Conservation (phyloP, 805 yeast species). For the Monosporozyma servazzii region DNA sequence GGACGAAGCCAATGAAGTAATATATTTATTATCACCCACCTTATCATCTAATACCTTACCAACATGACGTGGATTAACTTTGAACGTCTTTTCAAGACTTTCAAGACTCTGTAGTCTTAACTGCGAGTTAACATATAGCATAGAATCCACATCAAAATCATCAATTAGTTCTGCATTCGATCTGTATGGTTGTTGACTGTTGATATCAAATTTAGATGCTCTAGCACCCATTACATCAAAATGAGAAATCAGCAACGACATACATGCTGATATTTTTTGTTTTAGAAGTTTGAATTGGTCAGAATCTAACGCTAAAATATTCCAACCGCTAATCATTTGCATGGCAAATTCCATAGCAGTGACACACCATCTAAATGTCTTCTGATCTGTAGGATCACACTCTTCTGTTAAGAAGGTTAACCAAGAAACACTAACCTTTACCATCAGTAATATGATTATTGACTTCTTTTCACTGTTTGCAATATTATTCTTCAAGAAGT, state of each 20-base stretch:
- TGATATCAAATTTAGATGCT: constrained; percentile 50
- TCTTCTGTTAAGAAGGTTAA: constrained; percentile 90
- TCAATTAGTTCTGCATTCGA: constrained; percentile 30
- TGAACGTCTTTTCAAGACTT: constrained; percentile 48
- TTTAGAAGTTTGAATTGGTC: constrained; percentile 66
- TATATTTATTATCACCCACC: constrained; percentile 78
- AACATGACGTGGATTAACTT: constrained; percentile 41
- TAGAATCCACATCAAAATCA: constrained; percentile 46
- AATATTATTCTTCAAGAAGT: constrained; percentile 57
- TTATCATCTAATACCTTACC: constrained; percentile 88
- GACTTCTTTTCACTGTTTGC: constrained; percentile 48
- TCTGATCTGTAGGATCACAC: constrained; percentile 84
- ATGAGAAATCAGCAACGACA: constrained; percentile 87
- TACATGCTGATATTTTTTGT: constrained; percentile 84
- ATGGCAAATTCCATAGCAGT: constrained; percentile 91
- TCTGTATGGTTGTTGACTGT: constrained; percentile 22
- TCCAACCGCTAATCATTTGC: constrained; percentile 87
- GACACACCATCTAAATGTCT: constrained; percentile 93
- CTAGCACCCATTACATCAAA: constrained; percentile 98
- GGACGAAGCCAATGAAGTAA: constrained; percentile 79
- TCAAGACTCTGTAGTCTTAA: constrained; percentile 59
- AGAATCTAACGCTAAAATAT: constrained; percentile 70
- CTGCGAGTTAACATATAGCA: constrained; percentile 50
- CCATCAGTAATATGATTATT: constrained; percentile 57
- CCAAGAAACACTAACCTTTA: constrained; percentile 80